Base-by-base conservation (phyloP, 441 rosid species). In the Bocquillonia castaneifolia region DNA sequence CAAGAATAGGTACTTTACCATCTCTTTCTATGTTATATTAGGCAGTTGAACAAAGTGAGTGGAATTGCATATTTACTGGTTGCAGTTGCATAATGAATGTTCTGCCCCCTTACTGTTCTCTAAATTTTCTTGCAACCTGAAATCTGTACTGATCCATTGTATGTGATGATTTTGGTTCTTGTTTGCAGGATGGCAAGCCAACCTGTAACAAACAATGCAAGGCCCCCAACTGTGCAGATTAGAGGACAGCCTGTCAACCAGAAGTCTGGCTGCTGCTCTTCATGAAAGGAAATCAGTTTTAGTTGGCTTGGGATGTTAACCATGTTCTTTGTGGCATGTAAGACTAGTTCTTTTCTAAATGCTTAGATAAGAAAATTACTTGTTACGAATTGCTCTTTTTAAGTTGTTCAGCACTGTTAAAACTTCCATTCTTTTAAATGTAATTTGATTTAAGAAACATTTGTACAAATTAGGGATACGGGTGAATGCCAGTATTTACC, bases 221-320 rank as follows among this genome's bases (percentile, higher is more conserved):
- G 88, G 79, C 90, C 95, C 28, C 87, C 96, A 3, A 88, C 98
- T 0, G 98, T 92, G 77, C 88, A 88, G 82, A 81, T 92, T 52
- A 85, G 90, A 26, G 98, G 98, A 68, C 95, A 90, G 79, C 92
- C 96, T 5, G 90, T 92, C 48, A 86, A 85, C 76, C 97, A 92
- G 86, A 88, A 90, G 63, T 71, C 88, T 5, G 95, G 98, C 42
- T 92, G 98, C 84, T 92, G 98, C 81, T 88, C 96, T 0, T 85
- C 96, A 62, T 92, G 68, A 70, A 45, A 45, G 63, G 53, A 56
- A 67, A 66, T 34, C 22, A 31, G 47, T 61, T 12, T 42, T 37
- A 50, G 58, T 40, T 59, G 50, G 77, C 37, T 65, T 55, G 62
- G 61, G 44, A 64, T 51, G 74, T 63, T 62, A 42, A 53, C 52